Conservation (phyloP, 495 filamentous ascomycete species). For the Pseudevernia furfuracea region DNA sequence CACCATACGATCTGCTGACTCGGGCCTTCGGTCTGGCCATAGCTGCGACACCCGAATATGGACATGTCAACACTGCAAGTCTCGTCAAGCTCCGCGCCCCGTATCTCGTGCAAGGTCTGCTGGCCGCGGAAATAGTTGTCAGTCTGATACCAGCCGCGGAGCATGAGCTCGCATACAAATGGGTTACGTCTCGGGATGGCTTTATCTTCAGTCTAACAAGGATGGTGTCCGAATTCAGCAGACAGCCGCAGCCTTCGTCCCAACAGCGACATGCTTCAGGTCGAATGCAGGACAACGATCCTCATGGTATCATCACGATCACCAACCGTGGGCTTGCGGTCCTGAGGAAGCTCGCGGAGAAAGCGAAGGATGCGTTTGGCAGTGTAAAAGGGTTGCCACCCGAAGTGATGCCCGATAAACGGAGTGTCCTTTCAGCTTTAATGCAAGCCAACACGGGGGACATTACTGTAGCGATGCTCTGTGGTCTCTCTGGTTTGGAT, state of each 20-base stretch:
- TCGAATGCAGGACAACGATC: slow-evolving; percentile 37
- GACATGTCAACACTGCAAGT: background rate
- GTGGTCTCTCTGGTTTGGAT: slow-evolving; percentile 61
- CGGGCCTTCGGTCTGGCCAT: slow-evolving; percentile 83
- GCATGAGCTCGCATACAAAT: slow-evolving; percentile 60
- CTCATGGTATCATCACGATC: slow-evolving; percentile 47
- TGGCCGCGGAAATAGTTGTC: slow-evolving; percentile 83
- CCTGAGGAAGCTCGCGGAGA: slow-evolving; percentile 62
- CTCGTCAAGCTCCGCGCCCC: slow-evolving; percentile 66
- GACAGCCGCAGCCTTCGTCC: slow-evolving; percentile 2
- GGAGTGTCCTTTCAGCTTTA: slow-evolving; percentile 61
- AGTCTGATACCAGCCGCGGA: slow-evolving; percentile 66
- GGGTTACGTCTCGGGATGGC: slow-evolving; percentile 79
- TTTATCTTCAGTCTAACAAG: slow-evolving; percentile 69
- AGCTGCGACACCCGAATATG: slow-evolving; percentile 65
- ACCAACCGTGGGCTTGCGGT: slow-evolving; percentile 63
- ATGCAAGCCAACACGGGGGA: slow-evolving; percentile 53
- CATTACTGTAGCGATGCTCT: slow-evolving; percentile 50
- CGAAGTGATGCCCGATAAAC: slow-evolving; percentile 58
- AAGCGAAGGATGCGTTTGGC: slow-evolving; percentile 55
- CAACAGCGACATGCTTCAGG: slow-evolving; percentile 14
- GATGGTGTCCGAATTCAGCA: slow-evolving; percentile 14
- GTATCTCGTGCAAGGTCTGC: slow-evolving; percentile 79
- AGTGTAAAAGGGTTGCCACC: slow-evolving; percentile 47
- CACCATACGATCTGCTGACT: slow-evolving; percentile 75